Evolutionary conservation across 2,329 filamentous ascomycete genomes (phyloP).

Genomic region (Ophiocordyceps camponoti-rufipedis): DNA sequence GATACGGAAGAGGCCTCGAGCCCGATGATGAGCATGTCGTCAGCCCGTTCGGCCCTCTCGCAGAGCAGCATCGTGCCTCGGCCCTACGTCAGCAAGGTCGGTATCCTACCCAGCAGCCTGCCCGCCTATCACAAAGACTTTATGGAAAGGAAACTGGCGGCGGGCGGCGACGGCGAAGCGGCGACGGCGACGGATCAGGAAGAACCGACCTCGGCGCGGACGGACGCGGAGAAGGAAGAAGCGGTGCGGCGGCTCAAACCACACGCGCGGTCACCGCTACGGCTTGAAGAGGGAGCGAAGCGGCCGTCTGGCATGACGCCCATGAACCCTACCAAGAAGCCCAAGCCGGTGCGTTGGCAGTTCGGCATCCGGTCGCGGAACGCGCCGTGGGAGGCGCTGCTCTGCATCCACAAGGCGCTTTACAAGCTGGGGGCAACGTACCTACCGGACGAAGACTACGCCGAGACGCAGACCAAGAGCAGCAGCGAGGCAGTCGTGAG

Average conservation of each 20-base stretch:
- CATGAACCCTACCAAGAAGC: conserved; percentile 46
- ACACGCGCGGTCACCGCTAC: conserved; percentile 55
- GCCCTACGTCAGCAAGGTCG: conserved; percentile 65
- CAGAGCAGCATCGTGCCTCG: conserved; percentile 28
- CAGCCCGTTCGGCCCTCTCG: conserved; percentile 33
- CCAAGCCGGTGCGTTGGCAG: conserved; percentile 82
- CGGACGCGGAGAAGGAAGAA: conserved; percentile 62
- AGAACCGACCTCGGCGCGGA: conserved; percentile 31
- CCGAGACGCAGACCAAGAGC: conserved; percentile 14
- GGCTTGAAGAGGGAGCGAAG: conserved; percentile 44
- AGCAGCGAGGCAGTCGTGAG: conserved; percentile 14
- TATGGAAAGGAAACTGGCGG: conserved; percentile 53
- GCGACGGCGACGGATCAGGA: conserved; percentile 26
- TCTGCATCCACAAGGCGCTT: conserved; percentile 88
- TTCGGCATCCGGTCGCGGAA: conserved; percentile 88
- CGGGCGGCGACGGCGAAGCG: conserved; percentile 20
- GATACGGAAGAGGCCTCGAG: conserved; percentile 23
- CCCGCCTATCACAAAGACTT: conserved; percentile 82
- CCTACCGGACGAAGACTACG: conserved; percentile 48
- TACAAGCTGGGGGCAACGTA: conserved; percentile 78
- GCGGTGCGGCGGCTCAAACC: conserved; percentile 69
- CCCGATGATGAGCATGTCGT: conserved; percentile 35
- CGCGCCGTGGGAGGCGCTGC: conserved; percentile 79
- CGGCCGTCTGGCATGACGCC: conserved; percentile 46
- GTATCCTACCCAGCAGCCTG: conserved; percentile 78